phyloP scores from a whole-genome alignment of 106 monocot genomes.

The Dendrobium nobile region DNA sequence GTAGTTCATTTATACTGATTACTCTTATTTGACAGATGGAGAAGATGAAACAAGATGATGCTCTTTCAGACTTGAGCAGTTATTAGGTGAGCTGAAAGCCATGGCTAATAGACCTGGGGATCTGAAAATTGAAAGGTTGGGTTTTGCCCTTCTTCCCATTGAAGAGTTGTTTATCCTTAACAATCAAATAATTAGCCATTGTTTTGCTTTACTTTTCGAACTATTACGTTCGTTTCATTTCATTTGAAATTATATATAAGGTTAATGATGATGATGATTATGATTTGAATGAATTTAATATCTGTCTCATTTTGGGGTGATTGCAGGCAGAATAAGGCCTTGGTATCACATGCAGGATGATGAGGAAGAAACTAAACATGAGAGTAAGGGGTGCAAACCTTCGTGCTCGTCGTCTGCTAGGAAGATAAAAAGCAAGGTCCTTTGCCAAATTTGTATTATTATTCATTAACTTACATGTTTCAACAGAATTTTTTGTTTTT shows the following conservation, averaged over 20 bases:
- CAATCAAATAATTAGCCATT: too few relatives aligned
- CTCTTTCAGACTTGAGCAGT: conserved; percentile 50
- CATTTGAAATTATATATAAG: background rate
- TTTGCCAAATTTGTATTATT: too few relatives aligned
- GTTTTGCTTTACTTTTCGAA: background rate
- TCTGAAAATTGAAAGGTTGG: conserved; percentile 55
- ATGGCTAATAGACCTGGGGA: conserved; percentile 74
- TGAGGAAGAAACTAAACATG: conserved; percentile 32
- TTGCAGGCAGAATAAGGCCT: conserved; percentile 48
- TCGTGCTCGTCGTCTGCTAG: conserved; percentile 33
- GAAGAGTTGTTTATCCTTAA: background rate
- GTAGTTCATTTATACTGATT: background rate
- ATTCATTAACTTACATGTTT: background rate
- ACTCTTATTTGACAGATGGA: conserved; percentile 28
- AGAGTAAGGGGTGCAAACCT: conserved; percentile 54
- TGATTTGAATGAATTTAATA: background rate
- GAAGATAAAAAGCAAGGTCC: conserved; percentile 20
- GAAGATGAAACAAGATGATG: conserved; percentile 60
- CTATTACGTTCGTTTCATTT: background rate
- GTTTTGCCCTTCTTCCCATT: background rate
- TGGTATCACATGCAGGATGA: conserved; percentile 49
- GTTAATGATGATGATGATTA: background rate
- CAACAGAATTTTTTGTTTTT: background rate
- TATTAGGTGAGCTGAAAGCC: conserved; percentile 49
- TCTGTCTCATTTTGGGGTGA: background rate